phyloP scores from a whole-genome alignment of 495 filamentous ascomycete genomes.

The Cudoniella acicularis region DNA sequence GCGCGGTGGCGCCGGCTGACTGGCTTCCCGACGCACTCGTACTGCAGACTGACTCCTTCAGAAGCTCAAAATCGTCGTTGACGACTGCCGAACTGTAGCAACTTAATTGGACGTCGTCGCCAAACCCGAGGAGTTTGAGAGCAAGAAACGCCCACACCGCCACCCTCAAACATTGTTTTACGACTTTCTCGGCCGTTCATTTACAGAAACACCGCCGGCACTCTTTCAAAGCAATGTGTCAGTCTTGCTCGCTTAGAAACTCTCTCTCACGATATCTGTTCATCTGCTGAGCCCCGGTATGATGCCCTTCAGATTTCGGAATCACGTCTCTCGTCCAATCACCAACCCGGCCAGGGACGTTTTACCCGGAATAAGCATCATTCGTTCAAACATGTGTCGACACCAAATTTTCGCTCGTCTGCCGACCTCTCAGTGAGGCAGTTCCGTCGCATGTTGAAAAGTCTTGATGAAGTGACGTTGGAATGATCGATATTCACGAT shows the following conservation, averaged over 20 bases:
- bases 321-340: conserved; percentile 13
- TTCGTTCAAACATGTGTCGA: conserved; percentile 4
- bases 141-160: conserved; percentile 9
- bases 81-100: conserved; percentile 3
- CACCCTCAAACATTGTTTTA: neutral
- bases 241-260: conserved; percentile 8
- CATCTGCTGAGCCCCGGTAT: neutral
- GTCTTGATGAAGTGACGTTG: conserved; percentile 18
- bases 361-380: conserved; percentile 21
- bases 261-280: neutral
- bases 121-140: conserved; percentile 5
- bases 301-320: neutral
- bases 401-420: conserved; percentile 8
- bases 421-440: neutral
- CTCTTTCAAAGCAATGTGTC: conserved; percentile 3
- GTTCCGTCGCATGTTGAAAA: neutral
- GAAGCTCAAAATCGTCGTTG: neutral
- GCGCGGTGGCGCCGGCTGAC: conserved; percentile 14
- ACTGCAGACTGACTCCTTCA: neutral
- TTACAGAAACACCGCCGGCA: conserved; percentile 1
- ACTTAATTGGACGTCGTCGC: conserved; percentile 5
- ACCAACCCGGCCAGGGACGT: conserved; percentile 3
- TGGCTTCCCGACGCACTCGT: conserved; percentile 2
- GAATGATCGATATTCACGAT: conserved; percentile 7
- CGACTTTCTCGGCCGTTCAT: conserved; percentile 8